phyloP scores from a whole-genome alignment of 2,329 filamentous ascomycete genomes.

The Verticillium klebahnii region DNA sequence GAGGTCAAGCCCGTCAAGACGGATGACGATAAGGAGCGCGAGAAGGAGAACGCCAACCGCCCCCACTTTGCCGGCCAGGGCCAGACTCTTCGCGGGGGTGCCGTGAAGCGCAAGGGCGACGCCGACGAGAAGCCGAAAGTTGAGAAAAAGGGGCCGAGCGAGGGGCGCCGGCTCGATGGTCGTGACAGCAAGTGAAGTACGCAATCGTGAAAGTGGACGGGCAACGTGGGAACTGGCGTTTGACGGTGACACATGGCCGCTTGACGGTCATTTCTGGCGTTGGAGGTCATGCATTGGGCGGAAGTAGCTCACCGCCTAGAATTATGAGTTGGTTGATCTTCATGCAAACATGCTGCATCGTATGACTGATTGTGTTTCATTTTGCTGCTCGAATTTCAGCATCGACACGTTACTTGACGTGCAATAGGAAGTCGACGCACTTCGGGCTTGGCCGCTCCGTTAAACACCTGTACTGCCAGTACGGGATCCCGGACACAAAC shows the following conservation, averaged over 20 bases:
- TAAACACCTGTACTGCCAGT: too few species aligned
- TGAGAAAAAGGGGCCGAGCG: slow-evolving; percentile 40
- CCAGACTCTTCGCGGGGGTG: slow-evolving; percentile 64
- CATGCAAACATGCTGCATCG: too few species aligned
- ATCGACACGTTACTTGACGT: too few species aligned
- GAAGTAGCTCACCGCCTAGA: not conserved
- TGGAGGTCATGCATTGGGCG: not conserved
- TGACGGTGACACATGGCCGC: not conserved
- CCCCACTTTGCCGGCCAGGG: slow-evolving; percentile 82
- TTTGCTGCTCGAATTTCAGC: too few species aligned
- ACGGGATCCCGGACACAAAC: too few species aligned
- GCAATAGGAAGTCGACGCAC: too few species aligned
- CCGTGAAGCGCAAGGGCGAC: slow-evolving; percentile 66
- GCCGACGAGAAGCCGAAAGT: slow-evolving; percentile 41
- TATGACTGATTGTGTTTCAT: too few species aligned
- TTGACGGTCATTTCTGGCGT: not conserved
- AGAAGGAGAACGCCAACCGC: slow-evolving; percentile 57
- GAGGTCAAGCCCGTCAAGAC: slow-evolving; percentile 85
- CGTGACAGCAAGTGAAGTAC: slow-evolving; percentile 20
- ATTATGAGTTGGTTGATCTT: not conserved
- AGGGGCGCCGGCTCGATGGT: slow-evolving; percentile 41
- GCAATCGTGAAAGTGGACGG: not conserved
- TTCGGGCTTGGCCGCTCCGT: too few species aligned
- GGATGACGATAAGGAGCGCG: slow-evolving; percentile 64
- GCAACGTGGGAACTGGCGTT: not conserved